Conservation (phyloP, 257 asterid species). For the Mentha longifolia region DNA sequence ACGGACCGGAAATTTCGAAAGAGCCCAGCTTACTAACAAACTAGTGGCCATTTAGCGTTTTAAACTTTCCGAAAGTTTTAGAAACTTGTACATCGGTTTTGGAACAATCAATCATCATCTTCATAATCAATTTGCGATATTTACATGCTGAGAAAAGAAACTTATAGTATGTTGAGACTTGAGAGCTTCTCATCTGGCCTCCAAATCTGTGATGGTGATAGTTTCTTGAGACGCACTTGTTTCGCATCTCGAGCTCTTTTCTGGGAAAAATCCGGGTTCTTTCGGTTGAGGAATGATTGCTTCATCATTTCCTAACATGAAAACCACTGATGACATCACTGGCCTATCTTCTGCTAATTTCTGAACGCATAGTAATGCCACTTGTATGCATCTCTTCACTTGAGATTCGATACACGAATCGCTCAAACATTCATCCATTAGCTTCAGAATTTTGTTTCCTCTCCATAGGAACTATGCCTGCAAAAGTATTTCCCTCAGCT, state of each 20-base stretch:
- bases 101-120: too few species aligned
- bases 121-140: too few species aligned
- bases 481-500: background rate
- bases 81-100: too few species aligned
- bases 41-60: too few species aligned
- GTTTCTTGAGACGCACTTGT: background rate
- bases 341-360: conserved; percentile 42
- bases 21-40: too few species aligned
- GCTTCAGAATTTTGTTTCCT: conserved; percentile 33
- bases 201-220: conserved; percentile 34
- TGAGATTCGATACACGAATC: conserved; percentile 36
- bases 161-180: too few species aligned
- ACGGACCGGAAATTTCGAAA: too few species aligned
- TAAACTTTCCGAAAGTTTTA: too few species aligned
- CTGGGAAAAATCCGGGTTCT: conserved; percentile 47
- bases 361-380: conserved; percentile 52
- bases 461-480: conserved; percentile 57
- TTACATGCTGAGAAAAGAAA: too few species aligned
- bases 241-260: background rate
- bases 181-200: background rate
- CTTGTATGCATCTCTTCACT: conserved; percentile 49
- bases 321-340: conserved; percentile 42
- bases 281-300: conserved; percentile 40
- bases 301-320: conserved; percentile 43
- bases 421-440: conserved; percentile 38